These are phyloP conservation scores for Termitomyces sp. DNA, from an alignment of 768 basidiomycete genomes.

Conservation along the genomic window DNA sequence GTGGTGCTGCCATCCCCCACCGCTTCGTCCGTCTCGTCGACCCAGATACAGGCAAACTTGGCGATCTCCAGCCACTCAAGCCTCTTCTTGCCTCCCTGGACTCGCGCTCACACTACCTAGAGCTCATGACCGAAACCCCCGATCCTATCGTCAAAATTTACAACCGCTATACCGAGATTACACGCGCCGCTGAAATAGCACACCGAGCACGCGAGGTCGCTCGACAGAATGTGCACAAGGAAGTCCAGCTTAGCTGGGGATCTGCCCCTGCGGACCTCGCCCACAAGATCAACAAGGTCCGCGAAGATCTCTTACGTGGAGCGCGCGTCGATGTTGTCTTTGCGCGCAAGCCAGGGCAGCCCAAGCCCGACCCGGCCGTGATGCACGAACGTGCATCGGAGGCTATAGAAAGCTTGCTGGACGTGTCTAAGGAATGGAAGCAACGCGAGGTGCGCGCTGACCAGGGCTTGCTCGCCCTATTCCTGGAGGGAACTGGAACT, in stretches of 20 bases:
- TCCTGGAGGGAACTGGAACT: constrained; percentile 35
- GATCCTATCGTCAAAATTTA: constrained; percentile 60
- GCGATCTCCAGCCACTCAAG: constrained; percentile 29
- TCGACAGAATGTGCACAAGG: constrained; percentile 44
- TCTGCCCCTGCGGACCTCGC: constrained; percentile 54
- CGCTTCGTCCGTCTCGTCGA: constrained; percentile 44
- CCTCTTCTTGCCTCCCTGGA: constrained; percentile 45
- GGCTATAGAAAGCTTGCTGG: constrained; percentile 38
- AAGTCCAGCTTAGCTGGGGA: constrained; percentile 72
- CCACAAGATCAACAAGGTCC: constrained; percentile 62
- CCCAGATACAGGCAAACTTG: constrained; percentile 37
- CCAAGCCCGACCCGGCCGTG: constrained; percentile 30
- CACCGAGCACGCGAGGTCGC: constrained; percentile 30
- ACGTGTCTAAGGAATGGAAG: constrained; percentile 54
- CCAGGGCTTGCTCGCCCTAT: constrained; percentile 33
- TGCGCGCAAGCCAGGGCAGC: constrained; percentile 41
- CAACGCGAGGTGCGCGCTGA: constrained; percentile 31
- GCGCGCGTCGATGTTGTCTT: constrained; percentile 54
- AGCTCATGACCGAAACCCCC: constrained; percentile 48
- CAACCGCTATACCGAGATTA: constrained; percentile 39
- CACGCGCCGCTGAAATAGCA: constrained; percentile 33
- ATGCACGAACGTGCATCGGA: constrained; percentile 44
- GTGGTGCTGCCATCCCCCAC: constrained; percentile 41
- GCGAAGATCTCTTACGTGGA: constrained; percentile 58
- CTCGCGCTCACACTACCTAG: constrained; percentile 40